Percentiles rank a stretch among this genome's conserved stretches.
These are phyloP conservation scores for Fraxinus platypoda DNA, from an alignment of 305 asterid species.

Conservation along the genomic window DNA sequence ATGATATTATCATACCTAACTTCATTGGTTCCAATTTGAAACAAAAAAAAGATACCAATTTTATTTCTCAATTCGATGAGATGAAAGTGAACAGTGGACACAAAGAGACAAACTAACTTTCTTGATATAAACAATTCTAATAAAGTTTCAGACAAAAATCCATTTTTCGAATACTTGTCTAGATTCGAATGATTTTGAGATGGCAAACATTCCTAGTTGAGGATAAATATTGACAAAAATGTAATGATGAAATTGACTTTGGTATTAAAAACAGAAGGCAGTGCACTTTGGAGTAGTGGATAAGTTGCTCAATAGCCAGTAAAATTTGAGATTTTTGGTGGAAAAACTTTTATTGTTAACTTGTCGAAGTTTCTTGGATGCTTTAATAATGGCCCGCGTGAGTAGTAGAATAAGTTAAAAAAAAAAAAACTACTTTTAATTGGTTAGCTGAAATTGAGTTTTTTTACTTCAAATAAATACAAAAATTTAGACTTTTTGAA, in stretches of 20 bases:
- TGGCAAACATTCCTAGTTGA: not conserved
- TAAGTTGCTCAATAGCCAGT: slow-evolving; percentile 9
- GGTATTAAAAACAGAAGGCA: not conserved
- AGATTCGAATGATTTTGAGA: not conserved
- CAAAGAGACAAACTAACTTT: not conserved
- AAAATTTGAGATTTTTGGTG: not conserved
- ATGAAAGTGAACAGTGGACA: not conserved
- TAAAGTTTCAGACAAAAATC: not conserved
- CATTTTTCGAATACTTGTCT: not conserved
- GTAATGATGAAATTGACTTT: slow-evolving; percentile 16
- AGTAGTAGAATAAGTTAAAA: not conserved
- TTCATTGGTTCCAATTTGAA: not conserved
- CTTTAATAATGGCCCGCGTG: slow-evolving; percentile 9
- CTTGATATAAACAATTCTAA: not conserved
- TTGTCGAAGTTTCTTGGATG: not conserved
- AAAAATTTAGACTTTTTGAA: not conserved
- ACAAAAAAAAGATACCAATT: not conserved
- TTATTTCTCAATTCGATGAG: not conserved
- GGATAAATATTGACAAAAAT: slow-evolving; percentile 5
- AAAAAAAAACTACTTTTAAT: not conserved
- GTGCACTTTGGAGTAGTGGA: slow-evolving; percentile 6
- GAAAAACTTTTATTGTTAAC: not conserved
- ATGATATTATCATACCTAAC: not conserved
- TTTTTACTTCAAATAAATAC: not conserved
- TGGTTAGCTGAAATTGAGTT: not conserved